These are phyloP conservation scores for Graphilbum fragrans DNA, from an alignment of 2,329 filamentous ascomycete species.

Conservation along the genomic window DNA sequence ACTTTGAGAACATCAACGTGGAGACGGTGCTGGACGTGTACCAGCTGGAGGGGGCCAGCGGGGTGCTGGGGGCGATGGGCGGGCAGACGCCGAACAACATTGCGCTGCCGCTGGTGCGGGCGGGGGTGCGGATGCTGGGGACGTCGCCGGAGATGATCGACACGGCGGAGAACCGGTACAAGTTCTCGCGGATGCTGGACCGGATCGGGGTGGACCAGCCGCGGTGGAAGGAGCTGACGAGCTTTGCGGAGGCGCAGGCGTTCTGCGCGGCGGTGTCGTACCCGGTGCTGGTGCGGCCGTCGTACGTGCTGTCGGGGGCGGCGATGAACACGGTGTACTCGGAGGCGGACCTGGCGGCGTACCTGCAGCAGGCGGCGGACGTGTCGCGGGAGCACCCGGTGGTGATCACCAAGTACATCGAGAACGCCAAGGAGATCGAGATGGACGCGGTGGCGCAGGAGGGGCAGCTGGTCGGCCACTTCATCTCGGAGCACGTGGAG, in stretches of 20 bases:
- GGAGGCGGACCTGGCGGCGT: constrained; percentile 78
- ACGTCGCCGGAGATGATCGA: constrained; percentile 99
- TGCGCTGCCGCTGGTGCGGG: constrained; percentile 73
- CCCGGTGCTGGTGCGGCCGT: constrained; percentile 87
- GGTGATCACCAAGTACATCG: constrained; percentile 98
- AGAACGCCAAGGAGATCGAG: constrained; percentile 98
- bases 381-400: constrained; percentile 94
- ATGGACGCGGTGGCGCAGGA: constrained; percentile 96
- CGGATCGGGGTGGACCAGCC: constrained; percentile 91
- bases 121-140: constrained; percentile 84
- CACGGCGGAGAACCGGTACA: constrained; percentile 92
- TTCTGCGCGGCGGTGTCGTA: constrained; percentile 88
- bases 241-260: constrained; percentile 74
- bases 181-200: constrained; percentile 97
- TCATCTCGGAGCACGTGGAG: constrained; percentile 97
- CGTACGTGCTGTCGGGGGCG: constrained; percentile 91
- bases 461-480: constrained; percentile 84
- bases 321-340: constrained; percentile 99
- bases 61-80: constrained; percentile 90
- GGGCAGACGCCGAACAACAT: constrained; percentile 98
- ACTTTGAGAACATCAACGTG: constrained; percentile 89
- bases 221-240: constrained; percentile 94
- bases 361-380: constrained; percentile 80
- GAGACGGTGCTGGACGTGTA: constrained; percentile 93
- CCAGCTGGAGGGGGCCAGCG: constrained; percentile 68